Percentiles rank a stretch among this genome's conserved stretches.
phyloP scores from a whole-genome alignment of 2,329 filamentous ascomycete species.

The Arthroderma sp. region DNA sequence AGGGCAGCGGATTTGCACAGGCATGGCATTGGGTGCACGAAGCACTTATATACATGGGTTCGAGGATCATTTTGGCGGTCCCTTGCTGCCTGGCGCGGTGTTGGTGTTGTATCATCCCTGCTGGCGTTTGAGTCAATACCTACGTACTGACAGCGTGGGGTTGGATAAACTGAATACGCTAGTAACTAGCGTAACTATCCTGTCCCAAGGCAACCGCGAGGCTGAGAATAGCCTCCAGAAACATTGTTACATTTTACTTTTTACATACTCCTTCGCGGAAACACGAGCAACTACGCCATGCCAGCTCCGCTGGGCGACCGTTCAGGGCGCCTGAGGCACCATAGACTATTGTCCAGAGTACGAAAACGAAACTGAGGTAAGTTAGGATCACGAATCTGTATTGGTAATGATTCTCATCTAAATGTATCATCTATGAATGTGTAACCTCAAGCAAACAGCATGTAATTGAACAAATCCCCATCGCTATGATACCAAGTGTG shows the following conservation, averaged over 20 bases:
- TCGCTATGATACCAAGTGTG: background rate
- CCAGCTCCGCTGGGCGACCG: background rate
- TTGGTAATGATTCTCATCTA: background rate
- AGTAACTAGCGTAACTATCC: background rate
- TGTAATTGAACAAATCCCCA: background rate
- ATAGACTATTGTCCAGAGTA: background rate
- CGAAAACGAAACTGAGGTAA: background rate
- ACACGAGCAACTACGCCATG: background rate
- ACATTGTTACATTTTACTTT: background rate
- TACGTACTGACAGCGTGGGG: background rate
- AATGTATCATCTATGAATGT: background rate
- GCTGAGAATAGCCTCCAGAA: constrained; percentile 1
- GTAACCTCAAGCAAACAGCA: background rate
- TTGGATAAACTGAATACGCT: background rate
- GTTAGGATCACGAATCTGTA: background rate
- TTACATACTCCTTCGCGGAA: background rate
- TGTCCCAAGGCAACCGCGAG: constrained; percentile 3
- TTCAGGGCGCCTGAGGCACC: too few species aligned
- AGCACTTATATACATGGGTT: background rate
- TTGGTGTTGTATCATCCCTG: background rate
- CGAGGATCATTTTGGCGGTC: background rate
- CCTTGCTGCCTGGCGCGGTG: background rate
- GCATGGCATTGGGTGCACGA: background rate
- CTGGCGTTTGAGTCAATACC: background rate
- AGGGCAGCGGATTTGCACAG: background rate